These are phyloP conservation scores for Ambrosia hybrid DNA, from an alignment of 140 eudicot species.

Conservation along the genomic window DNA sequence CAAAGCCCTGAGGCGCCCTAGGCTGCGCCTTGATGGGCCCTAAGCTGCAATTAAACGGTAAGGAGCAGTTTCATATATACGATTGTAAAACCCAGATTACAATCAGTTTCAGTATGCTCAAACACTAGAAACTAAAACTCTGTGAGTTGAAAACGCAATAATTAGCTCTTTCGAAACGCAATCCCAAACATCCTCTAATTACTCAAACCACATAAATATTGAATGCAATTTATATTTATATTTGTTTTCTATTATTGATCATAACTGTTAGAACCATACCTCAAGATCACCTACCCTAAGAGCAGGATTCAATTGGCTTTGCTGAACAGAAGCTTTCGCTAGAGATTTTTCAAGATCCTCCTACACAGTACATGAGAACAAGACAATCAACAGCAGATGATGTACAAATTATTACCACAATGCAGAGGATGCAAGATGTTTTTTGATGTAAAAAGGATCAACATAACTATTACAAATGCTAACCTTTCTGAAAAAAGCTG, in stretches of 20 bases:
- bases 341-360: slow-evolving; percentile 89
- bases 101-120: not conserved
- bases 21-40: too few species aligned
- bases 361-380: slow-evolving; percentile 31
- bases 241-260: not conserved
- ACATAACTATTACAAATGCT: slow-evolving; percentile 15
- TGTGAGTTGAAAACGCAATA: not conserved
- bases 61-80: too few species aligned
- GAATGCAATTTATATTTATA: not conserved
- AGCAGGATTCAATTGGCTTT: slow-evolving; percentile 54
- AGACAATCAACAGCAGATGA: not conserved
- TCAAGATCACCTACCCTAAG: slow-evolving; percentile 66
- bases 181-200: slow-evolving; percentile 3
- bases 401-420: not conserved
- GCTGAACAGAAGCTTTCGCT: slow-evolving; percentile 61
- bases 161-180: not conserved
- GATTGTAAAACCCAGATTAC: not conserved
- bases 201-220: not conserved
- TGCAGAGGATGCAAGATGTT: not conserved
- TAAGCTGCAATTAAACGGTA: too few species aligned
- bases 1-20: too few species aligned
- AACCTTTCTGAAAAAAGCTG: slow-evolving; percentile 95
- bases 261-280: slow-evolving; percentile 38
- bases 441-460: not conserved
- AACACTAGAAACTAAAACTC: not conserved